Evolutionary conservation across 148 eudicot genomes (phyloP).

Genomic region (Chenopodium suecicum): DNA sequence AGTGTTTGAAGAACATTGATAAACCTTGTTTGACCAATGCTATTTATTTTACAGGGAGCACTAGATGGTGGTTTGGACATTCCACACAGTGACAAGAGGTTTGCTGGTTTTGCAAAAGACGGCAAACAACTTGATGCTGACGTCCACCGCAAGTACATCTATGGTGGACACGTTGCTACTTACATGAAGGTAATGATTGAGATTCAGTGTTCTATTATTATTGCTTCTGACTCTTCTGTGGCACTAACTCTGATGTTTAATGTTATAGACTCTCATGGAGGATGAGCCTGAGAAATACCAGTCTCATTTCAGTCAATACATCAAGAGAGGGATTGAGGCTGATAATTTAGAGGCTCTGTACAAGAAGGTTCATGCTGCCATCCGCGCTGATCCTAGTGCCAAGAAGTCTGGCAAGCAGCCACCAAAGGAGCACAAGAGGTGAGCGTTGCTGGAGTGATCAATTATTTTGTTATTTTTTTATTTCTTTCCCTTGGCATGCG

Average conservation of each 20-base stretch:
- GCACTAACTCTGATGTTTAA: not conserved
- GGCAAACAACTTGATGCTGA: conserved; percentile 68
- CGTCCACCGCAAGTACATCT: conserved; percentile 70
- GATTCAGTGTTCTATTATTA: not conserved
- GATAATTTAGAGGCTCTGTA: conserved; percentile 63
- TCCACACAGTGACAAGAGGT: conserved; percentile 83
- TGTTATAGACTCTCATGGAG: conserved; percentile 53
- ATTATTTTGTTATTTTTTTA: not conserved
- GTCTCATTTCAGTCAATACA: conserved; percentile 61
- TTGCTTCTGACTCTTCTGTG: not conserved
- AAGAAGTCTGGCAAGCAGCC: conserved; percentile 59
- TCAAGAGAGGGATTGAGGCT: conserved; percentile 57
- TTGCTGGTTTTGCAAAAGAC: conserved; percentile 74
- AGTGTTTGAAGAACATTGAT: no score
- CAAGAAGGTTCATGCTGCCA: conserved; percentile 86
- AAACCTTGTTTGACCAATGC: not conserved
- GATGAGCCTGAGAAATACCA: conserved; percentile 94
- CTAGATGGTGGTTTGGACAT: conserved; percentile 83
- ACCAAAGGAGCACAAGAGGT: conserved; percentile 76
- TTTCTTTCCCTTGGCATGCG: not conserved
- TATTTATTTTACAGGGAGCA: conserved; percentile 50
- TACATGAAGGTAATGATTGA: conserved; percentile 56
- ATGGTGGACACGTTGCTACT: conserved; percentile 77
- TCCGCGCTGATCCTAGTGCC: conserved; percentile 63
- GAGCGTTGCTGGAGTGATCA: not conserved